Percentiles rank a stretch among this genome's conserved stretches.
phyloP scores from a whole-genome alignment of 176 grass and related monocot species.

The Aegilops speltoides region DNA sequence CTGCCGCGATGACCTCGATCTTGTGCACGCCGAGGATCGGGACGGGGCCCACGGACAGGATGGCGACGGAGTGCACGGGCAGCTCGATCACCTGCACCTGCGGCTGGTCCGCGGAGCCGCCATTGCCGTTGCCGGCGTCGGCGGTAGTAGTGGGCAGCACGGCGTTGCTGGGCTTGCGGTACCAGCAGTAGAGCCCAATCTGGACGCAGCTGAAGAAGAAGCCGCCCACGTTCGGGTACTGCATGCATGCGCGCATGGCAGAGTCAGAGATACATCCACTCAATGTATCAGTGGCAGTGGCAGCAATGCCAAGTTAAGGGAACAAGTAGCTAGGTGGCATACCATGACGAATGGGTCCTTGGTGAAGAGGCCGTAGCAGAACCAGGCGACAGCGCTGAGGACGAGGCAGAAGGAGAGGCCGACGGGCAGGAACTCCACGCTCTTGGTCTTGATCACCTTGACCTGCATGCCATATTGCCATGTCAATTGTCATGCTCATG shows the following conservation, averaged over 20 bases:
- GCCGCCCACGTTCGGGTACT: conserved; percentile 81
- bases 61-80: conserved; percentile 46
- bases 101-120: background rate
- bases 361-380: conserved; percentile 75
- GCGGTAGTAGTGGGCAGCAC: conserved; percentile 38
- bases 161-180: conserved; percentile 44
- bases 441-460: conserved; percentile 75
- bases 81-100: conserved; percentile 49
- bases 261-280: background rate
- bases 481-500: background rate
- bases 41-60: conserved; percentile 58
- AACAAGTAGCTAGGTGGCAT: background rate
- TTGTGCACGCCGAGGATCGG: conserved; percentile 63
- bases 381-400: conserved; percentile 71
- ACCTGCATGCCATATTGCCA: conserved; percentile 24
- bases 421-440: conserved; percentile 90
- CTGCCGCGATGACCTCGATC: conserved; percentile 37
- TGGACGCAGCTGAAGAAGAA: conserved; percentile 78
- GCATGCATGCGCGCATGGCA: conserved; percentile 11
- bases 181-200: conserved; percentile 77
- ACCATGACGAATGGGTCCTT: conserved; percentile 70
- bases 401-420: conserved; percentile 76
- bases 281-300: too few relatives aligned
- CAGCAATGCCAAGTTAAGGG: background rate
- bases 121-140: background rate